A percentile compares a stretch with the other conserved stretches of the same genome.
These are phyloP conservation scores for Mycena amicta DNA, from an alignment of 768 basidiomycete genomes.

Conservation along the genomic window DNA sequence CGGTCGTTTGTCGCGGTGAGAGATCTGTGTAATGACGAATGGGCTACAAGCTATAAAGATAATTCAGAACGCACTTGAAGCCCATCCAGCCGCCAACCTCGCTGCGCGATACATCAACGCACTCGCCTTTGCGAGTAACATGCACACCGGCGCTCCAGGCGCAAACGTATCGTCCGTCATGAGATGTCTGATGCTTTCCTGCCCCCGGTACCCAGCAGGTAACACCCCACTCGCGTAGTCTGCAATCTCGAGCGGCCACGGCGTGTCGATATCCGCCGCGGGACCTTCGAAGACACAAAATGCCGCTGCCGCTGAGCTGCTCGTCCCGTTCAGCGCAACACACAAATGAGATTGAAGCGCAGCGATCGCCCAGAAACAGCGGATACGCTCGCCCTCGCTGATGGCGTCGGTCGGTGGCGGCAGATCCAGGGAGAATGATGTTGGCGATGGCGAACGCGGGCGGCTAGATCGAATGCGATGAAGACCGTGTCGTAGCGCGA, in stretches of 20 bases:
- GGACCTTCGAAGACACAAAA: conserved; percentile 20
- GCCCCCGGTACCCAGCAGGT: neutral
- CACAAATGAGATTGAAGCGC: conserved; percentile 10
- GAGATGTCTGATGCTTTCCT: conserved; percentile 7
- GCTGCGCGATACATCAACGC: conserved; percentile 12
- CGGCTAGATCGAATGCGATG: conserved; percentile 12
- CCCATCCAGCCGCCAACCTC: neutral
- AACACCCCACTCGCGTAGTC: conserved; percentile 9
- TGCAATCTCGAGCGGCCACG: conserved; percentile 21
- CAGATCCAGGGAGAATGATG: neutral
- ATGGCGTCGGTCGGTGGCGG: conserved; percentile 12
- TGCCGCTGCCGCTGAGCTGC: neutral
- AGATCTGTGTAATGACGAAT: neutral
- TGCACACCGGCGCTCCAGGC: neutral
- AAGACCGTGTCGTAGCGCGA: conserved; percentile 5
- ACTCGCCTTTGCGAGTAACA: conserved; percentile 10
- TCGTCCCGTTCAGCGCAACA: conserved; percentile 1
- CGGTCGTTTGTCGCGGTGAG: conserved; percentile 1
- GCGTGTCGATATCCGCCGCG: conserved; percentile 21
- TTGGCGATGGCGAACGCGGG: neutral
- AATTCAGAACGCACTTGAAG: conserved; percentile 6
- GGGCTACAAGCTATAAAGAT: no score
- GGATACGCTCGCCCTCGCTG: conserved; percentile 24
- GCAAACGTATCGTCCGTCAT: neutral
- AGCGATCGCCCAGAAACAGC: conserved; percentile 21